A percentile compares a stretch with the other conserved stretches of the same genome.
Conservation (phyloP, 257 asterid genomes). For the Gentiana dahurica region DNA sequence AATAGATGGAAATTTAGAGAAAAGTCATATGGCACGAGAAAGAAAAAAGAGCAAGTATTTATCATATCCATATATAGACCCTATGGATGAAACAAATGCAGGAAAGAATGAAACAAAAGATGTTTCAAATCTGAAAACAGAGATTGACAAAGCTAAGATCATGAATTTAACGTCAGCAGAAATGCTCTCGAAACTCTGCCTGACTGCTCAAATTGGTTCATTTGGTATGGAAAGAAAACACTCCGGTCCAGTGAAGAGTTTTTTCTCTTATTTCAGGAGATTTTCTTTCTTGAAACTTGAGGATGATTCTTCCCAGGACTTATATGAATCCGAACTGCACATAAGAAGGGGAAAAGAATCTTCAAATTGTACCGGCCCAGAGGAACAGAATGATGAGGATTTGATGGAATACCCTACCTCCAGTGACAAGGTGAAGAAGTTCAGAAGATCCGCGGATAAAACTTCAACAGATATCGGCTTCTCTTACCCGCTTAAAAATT, state of each 20-base stretch:
- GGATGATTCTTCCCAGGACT: neutral
- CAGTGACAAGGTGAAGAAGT: conserved; percentile 15
- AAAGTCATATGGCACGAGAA: conserved; percentile 35
- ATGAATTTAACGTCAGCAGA: conserved; percentile 31
- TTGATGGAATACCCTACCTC: conserved; percentile 2
- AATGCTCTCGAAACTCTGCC: conserved; percentile 43
- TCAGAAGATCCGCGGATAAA: conserved; percentile 22
- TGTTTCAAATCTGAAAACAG: conserved; percentile 6
- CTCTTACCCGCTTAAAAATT: neutral
- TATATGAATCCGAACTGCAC: conserved; percentile 5
- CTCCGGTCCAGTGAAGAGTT: conserved; percentile 35
- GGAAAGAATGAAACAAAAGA: conserved; percentile 26
- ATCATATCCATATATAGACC: too few relatives aligned
- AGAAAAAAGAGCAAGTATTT: conserved; percentile 72
- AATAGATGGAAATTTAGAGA: conserved; percentile 16
- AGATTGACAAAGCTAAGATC: conserved; percentile 21
- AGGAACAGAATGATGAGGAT: neutral
- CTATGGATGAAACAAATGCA: neutral
- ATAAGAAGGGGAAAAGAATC: neutral
- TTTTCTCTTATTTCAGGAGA: conserved; percentile 42
- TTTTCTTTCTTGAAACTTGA: conserved; percentile 35
- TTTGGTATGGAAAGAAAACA: conserved; percentile 21
- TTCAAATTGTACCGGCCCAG: neutral
- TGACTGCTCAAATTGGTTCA: conserved; percentile 33
- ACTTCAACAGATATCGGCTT: conserved; percentile 13